Evolutionary conservation across 163 green algal genomes (phyloP).

Genomic region (Chlamydomonas reinhardtii): DNA sequence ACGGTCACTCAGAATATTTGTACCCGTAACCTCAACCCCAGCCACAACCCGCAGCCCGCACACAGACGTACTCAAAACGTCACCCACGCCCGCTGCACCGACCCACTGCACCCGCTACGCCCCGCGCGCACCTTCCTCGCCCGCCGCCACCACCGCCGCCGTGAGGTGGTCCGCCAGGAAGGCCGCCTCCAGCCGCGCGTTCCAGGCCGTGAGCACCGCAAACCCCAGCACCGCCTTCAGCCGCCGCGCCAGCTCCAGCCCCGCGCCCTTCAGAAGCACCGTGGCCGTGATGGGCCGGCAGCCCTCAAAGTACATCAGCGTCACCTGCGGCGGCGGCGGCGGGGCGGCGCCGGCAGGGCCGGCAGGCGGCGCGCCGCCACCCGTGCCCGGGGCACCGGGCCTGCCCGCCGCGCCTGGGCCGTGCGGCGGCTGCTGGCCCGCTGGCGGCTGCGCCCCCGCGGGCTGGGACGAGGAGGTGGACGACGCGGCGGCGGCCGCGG

Average conservation of each 20-base stretch:
- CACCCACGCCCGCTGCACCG: background rate
- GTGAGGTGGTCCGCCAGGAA: conserved; percentile 86
- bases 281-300: conserved; percentile 76
- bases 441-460: no score
- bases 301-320: conserved; percentile 76
- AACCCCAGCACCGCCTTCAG: conserved; percentile 84
- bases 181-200: conserved; percentile 77
- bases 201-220: conserved; percentile 84
- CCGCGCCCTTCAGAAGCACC: conserved; percentile 78
- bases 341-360: background rate
- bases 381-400: no score
- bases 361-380: no score
- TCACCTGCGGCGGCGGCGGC: conserved; percentile 35
- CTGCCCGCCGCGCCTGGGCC: no score
- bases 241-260: conserved; percentile 66
- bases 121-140: conserved; percentile 22
- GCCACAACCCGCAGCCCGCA: no score
- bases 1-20: no score
- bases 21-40: no score
- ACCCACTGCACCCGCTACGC: no score
- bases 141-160: conserved; percentile 31
- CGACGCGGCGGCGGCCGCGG: no score
- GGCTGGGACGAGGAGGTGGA: no score
- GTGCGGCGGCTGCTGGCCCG: no score
- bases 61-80: no score